Evolutionary conservation across 2,329 filamentous ascomycete species (phyloP).

Genomic region (Trichoderma guizhouense): DNA sequence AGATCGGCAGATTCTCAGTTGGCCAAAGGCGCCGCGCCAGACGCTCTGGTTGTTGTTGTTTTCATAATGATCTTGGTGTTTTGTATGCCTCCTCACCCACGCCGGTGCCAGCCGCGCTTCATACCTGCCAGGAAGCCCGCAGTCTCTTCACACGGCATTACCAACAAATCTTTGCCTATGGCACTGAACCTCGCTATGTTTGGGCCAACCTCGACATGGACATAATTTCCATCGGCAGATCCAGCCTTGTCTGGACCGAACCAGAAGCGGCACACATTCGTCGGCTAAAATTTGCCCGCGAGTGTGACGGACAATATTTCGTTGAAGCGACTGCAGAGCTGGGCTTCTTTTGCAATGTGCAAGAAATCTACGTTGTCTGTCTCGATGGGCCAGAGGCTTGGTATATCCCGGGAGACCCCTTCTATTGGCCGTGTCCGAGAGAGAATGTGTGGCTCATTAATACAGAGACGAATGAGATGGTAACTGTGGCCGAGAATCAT

Average conservation of each 20-base stretch:
- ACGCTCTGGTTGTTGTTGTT: background rate
- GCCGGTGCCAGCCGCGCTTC: background rate
- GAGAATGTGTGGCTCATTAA: background rate
- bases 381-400: background rate
- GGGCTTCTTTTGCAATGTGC: background rate
- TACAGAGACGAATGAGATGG: background rate
- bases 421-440: background rate
- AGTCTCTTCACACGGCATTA: background rate
- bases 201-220: background rate
- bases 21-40: background rate
- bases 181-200: background rate
- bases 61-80: background rate
- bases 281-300: background rate
- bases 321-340: background rate
- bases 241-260: background rate
- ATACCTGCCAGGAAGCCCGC: background rate
- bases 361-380: background rate
- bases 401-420: background rate
- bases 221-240: background rate
- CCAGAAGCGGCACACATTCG: background rate
- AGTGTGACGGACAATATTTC: background rate
- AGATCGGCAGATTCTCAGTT: background rate
- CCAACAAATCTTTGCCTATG: background rate
- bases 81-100: background rate
- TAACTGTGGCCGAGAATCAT: background rate